Percentiles rank a stretch among this genome's conserved stretches.
phyloP scores from a whole-genome alignment of 805 yeast genomes.

The Yamadazyma takamatsuzukensis region DNA sequence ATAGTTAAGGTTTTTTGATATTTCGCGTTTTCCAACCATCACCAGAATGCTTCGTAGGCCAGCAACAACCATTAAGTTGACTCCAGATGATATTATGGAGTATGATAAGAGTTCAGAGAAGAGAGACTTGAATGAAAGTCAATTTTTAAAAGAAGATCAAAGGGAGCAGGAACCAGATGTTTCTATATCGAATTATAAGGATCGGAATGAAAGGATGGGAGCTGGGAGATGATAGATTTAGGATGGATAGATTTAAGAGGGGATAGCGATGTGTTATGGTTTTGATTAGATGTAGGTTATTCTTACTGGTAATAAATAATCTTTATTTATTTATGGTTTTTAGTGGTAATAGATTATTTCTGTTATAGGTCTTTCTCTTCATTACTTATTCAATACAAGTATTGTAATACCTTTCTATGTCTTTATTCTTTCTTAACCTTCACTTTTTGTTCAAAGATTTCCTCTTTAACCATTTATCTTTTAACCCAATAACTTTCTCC shows the following conservation, averaged over 20 bases:
- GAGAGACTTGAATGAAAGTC: constrained; percentile 7
- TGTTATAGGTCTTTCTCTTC: constrained; percentile 30
- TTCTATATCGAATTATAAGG: constrained; percentile 14
- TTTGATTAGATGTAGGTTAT: too few species aligned
- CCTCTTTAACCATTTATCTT: constrained; percentile 39
- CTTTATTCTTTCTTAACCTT: background rate
- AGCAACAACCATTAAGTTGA: constrained; percentile 62
- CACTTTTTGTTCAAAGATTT: constrained; percentile 33
- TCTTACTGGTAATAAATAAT: background rate
- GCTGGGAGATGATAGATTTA: constrained; percentile 4
- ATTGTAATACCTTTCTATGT: too few species aligned
- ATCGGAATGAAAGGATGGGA: constrained; percentile 21
- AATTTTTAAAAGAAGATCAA: constrained; percentile 7
- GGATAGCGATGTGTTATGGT: too few species aligned
- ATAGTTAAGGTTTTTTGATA: too few species aligned
- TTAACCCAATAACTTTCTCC: constrained; percentile 29
- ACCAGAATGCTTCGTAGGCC: constrained; percentile 63
- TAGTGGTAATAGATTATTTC: constrained; percentile 15
- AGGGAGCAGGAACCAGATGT: constrained; percentile 12
- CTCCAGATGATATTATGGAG: constrained; percentile 63
- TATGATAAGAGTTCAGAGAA: constrained; percentile 33
- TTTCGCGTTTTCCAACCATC: too few species aligned
- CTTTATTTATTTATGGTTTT: background rate
- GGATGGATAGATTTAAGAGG: too few species aligned
- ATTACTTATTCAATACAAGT: too few species aligned